Evolutionary conservation across 768 basidiomycete species (phyloP), one percentile per base, ranked within the genome.

Genomic region (Boletus edulis): DNA sequence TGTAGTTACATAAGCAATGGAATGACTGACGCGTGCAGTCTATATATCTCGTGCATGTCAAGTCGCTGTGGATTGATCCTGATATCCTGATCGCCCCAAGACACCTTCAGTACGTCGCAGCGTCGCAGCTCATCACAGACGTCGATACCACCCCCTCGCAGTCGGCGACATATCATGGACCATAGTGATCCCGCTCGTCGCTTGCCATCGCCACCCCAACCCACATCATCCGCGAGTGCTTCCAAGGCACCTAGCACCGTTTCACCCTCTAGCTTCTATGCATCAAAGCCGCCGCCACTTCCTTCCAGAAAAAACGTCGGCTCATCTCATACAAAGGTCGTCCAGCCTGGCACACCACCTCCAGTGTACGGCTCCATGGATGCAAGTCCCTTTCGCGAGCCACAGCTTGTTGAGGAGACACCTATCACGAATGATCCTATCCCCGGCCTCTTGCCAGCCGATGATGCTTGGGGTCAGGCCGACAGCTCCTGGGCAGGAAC

Each of bases 361-460:
- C 70, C 70, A 27, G 52, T 38, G 3, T 73, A 73, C 34, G 53
- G 54, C 13, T 15, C 63, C 32, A 24, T 53, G 35, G 70, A 65
- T 24, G 49, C 42, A 52, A 67, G 53, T 40, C 58, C 61, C 18
- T 84, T 76, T 66, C 78, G 82, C 27, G 82, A 85, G 65, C 82
- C 83, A 1, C 81, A 85, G 62, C 72, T 82, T 12, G 75, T 84
- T 3, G 63, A 68, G 29, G 82, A 80, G 38, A 73, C 73, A n/a
- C 64, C 69, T 40, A 64, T 73, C 35, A 58, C 49, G 15, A 72
- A 70, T 24, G 75, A 71, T 40, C 38, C 78, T 5, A 67, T 72
- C 14, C 70, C 80, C 7, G 62, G 59, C 24, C 66, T 71, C 48
- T 67, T 79, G n/a, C 75, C 79, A 29, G 59, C 69, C 2, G 69